A percentile compares a stretch with the other conserved stretches of the same genome.
These are phyloP conservation scores for Coffea eugenioides DNA, from an alignment of 257 asterid species.

Conservation along the genomic window DNA sequence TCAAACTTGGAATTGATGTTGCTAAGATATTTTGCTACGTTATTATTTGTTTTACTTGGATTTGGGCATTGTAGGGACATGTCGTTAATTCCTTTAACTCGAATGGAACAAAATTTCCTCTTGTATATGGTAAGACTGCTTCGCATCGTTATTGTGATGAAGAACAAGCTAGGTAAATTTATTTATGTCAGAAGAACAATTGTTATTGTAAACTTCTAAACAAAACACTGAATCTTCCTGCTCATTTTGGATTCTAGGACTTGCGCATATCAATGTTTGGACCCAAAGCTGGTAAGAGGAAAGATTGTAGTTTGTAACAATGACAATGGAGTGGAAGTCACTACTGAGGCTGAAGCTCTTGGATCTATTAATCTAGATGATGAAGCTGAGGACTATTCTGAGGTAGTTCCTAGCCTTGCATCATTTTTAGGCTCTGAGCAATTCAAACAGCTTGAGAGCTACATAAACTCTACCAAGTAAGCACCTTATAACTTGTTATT, in stretches of 20 bases:
- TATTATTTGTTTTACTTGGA: too few relatives aligned
- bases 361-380: not conserved
- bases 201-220: too few relatives aligned
- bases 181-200: too few relatives aligned
- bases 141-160: not conserved
- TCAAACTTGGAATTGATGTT: too few relatives aligned
- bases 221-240: too few relatives aligned
- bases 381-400: not conserved
- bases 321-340: not conserved
- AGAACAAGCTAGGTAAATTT: not conserved
- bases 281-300: slow-evolving; percentile 21
- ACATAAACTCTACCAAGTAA: slow-evolving; percentile 1
- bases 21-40: too few relatives aligned
- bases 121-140: slow-evolving; percentile 21
- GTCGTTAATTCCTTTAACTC: slow-evolving; percentile 24
- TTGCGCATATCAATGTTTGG: slow-evolving; percentile 9
- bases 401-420: not conserved
- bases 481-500: too few relatives aligned
- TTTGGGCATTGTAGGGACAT: slow-evolving; percentile 20
- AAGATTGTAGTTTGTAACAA: slow-evolving; percentile 20
- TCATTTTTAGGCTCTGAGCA: not conserved
- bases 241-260: slow-evolving; percentile 5
- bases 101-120: slow-evolving; percentile 5
- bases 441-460: slow-evolving; percentile 4
- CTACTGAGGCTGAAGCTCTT: not conserved